A percentile compares a stretch with the other conserved stretches of the same genome.
These are phyloP conservation scores for Sporothrix protearum DNA, from an alignment of 2,329 filamentous ascomycete species.

Conservation along the genomic window DNA sequence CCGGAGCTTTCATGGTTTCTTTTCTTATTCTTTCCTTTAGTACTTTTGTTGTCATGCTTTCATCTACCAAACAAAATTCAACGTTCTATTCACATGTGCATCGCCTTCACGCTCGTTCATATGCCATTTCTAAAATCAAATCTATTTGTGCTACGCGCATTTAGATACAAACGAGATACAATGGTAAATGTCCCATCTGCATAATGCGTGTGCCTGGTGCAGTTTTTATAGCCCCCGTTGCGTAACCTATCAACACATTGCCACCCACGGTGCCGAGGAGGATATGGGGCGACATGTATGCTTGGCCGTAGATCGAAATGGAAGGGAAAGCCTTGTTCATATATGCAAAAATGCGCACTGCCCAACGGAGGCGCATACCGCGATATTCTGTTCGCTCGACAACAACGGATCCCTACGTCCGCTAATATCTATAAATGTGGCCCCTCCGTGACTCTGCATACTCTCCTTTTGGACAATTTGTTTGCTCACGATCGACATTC, in stretches of 20 bases:
- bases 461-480: neutral
- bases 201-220: neutral
- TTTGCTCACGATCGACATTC: conserved; percentile 4
- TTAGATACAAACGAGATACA: neutral
- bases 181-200: neutral
- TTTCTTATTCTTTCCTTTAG: conserved; percentile 38
- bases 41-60: neutral
- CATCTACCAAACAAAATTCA: neutral
- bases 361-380: neutral
- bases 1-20: conserved; percentile 4
- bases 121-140: conserved; percentile 1
- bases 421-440: neutral
- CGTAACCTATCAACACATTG: neutral
- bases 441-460: neutral
- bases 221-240: neutral
- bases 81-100: conserved; percentile 11
- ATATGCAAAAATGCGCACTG: conserved; percentile 5
- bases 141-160: neutral
- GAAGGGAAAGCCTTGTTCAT: neutral
- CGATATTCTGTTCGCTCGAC: neutral
- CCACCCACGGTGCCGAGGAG: neutral
- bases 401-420: neutral
- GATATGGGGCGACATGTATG: neutral
- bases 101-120: conserved; percentile 12
- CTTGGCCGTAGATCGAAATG: neutral